Conservation (phyloP, 2,329 filamentous ascomycete genomes). For the Colletotrichum endophyticum region DNA sequence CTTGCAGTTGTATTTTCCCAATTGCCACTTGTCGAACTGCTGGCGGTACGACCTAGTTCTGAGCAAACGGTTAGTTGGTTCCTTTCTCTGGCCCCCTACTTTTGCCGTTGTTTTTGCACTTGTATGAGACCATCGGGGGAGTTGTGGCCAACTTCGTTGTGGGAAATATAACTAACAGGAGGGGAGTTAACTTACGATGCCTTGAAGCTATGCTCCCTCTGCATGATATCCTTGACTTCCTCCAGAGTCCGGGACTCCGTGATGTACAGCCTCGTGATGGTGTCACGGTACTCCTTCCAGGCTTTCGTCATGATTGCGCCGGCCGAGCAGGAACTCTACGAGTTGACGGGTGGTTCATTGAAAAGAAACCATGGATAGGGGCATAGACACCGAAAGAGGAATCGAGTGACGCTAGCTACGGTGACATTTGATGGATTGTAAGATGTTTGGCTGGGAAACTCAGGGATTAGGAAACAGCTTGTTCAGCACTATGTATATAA, state of each 20-base stretch:
- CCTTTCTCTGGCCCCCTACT: neutral
- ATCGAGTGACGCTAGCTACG: neutral
- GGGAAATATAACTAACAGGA: neutral
- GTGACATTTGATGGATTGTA: neutral
- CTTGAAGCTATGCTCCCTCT: constrained; percentile 40
- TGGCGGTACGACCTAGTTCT: constrained; percentile 53
- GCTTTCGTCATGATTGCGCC: constrained; percentile 46
- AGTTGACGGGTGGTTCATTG: neutral
- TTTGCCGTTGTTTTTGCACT: neutral
- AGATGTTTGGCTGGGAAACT: neutral
- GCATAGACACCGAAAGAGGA: neutral
- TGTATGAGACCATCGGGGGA: neutral
- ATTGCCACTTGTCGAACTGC: constrained; percentile 49
- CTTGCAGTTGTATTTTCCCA: constrained; percentile 53
- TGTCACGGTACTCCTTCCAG: constrained; percentile 41
- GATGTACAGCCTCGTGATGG: constrained; percentile 46
- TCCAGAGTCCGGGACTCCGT: constrained; percentile 41
- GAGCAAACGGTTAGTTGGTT: neutral
- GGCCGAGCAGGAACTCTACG: neutral
- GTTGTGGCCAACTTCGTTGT: neutral
- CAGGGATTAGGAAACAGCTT: neutral
- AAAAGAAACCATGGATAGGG: neutral
- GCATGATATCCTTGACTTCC: constrained; percentile 45
- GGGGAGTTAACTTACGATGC: constrained; percentile 41
- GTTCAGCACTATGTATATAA: neutral